These are phyloP conservation scores for Xylaria sp. DNA, from an alignment of 2,329 filamentous ascomycete species.

Conservation along the genomic window DNA sequence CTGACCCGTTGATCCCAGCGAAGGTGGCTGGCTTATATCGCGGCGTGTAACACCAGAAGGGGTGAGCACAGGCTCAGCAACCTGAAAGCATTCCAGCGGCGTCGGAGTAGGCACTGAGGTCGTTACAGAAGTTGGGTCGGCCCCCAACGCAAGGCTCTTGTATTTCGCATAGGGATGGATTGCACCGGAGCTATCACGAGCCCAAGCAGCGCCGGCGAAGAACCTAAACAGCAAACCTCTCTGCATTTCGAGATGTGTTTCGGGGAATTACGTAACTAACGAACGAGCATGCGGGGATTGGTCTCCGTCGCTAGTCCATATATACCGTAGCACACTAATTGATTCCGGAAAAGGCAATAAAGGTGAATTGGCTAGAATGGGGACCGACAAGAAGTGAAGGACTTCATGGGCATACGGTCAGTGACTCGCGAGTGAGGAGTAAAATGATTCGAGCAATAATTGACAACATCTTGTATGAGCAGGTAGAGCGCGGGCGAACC, in stretches of 20 bases:
- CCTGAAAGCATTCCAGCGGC: slow-evolving; percentile 72
- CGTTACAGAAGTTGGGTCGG: slow-evolving; percentile 22
- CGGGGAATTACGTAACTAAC: not conserved
- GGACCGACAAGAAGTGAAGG: not conserved
- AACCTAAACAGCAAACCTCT: slow-evolving; percentile 35
- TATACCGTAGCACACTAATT: not conserved
- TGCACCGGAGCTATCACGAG: slow-evolving; percentile 28
- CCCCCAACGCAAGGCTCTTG: slow-evolving; percentile 33
- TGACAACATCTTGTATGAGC: slow-evolving; percentile 2
- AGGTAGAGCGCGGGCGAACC: slow-evolving; percentile 11
- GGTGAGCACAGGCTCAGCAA: slow-evolving; percentile 72
- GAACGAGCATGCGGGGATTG: slow-evolving; percentile 6
- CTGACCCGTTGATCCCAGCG: slow-evolving; percentile 37
- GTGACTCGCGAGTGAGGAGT: slow-evolving; percentile 3
- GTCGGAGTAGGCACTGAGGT: slow-evolving; percentile 31
- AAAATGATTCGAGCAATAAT: not conserved
- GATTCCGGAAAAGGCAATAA: not conserved
- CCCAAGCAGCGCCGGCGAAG: slow-evolving; percentile 35
- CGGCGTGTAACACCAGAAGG: slow-evolving; percentile 55
- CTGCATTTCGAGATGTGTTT: slow-evolving; percentile 24
- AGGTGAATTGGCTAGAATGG: slow-evolving; percentile 6
- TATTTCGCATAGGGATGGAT: slow-evolving; percentile 44
- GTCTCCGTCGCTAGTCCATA: not conserved
- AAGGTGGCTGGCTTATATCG: slow-evolving; percentile 50
- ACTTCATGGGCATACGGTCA: not conserved